Percentiles rank a stretch among this genome's conserved stretches.
Evolutionary conservation across 768 basidiomycete species (phyloP).

Genomic region (Cystobasidium ongulense): DNA sequence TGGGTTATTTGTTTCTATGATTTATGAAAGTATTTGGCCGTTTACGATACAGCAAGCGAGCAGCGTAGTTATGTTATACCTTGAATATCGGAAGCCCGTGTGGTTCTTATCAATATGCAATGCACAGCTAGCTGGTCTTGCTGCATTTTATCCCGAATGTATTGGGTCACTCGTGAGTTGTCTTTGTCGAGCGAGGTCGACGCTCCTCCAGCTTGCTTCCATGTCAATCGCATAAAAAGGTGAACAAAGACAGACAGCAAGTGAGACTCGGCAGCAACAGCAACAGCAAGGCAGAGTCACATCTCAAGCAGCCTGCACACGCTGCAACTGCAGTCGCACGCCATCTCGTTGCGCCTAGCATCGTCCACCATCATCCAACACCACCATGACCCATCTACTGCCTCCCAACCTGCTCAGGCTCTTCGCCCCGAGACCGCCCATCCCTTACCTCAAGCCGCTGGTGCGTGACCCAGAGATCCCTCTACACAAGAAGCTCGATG

Average conservation of each 20-base stretch:
- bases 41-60: too few species aligned
- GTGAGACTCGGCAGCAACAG: background rate
- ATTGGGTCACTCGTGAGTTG: background rate
- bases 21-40: too few species aligned
- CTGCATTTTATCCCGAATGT: background rate
- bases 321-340: background rate
- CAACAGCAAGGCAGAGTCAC: background rate
- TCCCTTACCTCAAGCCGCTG: slow-evolving; percentile 75
- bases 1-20: too few species aligned
- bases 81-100: too few species aligned
- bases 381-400: slow-evolving; percentile 56
- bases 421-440: slow-evolving; percentile 83
- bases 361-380: background rate
- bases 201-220: background rate
- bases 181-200: too few species aligned
- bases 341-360: background rate
- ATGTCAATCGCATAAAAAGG: background rate
- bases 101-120: too few species aligned
- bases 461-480: slow-evolving; percentile 64
- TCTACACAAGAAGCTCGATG: slow-evolving; percentile 43
- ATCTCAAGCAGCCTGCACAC: background rate
- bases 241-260: background rate
- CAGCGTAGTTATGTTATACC: too few species aligned
- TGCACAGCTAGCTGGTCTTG: background rate
- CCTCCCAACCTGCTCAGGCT: slow-evolving; percentile 94